Percentiles rank a stretch among this genome's conserved stretches.
phyloP scores from a whole-genome alignment of 108 stramenopile species.

The Nannochloropsis gaditana region DNA sequence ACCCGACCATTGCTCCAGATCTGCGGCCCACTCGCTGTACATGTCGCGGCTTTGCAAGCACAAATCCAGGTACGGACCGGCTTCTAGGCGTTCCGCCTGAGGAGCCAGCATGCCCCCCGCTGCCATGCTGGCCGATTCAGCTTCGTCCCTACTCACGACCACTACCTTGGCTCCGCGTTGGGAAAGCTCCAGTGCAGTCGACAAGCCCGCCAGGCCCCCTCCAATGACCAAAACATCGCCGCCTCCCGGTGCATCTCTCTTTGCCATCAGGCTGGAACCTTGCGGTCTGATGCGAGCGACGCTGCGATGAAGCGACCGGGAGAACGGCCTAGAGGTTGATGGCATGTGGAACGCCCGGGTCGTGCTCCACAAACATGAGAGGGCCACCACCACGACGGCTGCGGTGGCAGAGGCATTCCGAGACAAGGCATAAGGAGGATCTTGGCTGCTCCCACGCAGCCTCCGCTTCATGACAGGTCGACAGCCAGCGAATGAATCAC shows the following conservation, averaged over 20 bases:
- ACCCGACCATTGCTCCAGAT: slow-evolving; percentile 42
- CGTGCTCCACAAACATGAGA: not conserved
- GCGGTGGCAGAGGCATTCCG: not conserved
- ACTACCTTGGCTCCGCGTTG: slow-evolving; percentile 45
- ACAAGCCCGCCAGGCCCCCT: slow-evolving; percentile 45
- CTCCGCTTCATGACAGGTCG: not conserved
- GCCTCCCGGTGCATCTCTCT: not conserved
- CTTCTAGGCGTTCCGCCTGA: slow-evolving; percentile 72
- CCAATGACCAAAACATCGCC: slow-evolving; percentile 47
- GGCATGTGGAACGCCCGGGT: not conserved
- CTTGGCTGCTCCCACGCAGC: not conserved
- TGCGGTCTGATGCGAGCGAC: not conserved
- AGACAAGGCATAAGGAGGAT: not conserved
- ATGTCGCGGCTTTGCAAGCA: slow-evolving; percentile 66
- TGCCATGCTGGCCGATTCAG: slow-evolving; percentile 44
- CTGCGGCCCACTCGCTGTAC: slow-evolving; percentile 63
- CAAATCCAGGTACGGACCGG: slow-evolving; percentile 69
- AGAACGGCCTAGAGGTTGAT: not conserved
- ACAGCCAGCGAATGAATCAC: not conserved
- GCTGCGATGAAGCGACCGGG: not conserved
- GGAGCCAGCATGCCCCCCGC: slow-evolving; percentile 64
- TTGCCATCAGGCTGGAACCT: not conserved
- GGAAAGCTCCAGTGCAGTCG: slow-evolving; percentile 43
- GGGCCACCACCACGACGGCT: not conserved
- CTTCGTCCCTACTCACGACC: slow-evolving; percentile 39